Conservation (phyloP, 1,139 yeast genomes). For the Nadsonia starkeyi-henricii region DNA sequence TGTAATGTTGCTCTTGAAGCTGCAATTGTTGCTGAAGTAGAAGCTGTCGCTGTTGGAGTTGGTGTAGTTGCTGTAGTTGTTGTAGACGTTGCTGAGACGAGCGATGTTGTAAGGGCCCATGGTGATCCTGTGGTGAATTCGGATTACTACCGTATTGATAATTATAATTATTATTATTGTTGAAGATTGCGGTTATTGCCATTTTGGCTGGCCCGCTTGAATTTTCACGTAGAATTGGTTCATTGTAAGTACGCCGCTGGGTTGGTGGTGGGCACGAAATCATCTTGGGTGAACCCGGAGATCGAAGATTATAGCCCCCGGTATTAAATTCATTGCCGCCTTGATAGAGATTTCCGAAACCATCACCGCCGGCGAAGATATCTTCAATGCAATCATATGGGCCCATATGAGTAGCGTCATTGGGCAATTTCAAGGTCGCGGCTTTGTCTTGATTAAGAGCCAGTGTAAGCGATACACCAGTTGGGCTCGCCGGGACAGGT, state of each 20-base stretch:
- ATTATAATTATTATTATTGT: conserved; percentile 1
- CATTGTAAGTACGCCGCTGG: background rate
- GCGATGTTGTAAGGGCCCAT: no score
- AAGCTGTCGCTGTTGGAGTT: no score
- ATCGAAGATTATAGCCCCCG: no score
- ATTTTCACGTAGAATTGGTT: no score
- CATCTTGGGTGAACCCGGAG: no score
- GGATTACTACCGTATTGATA: conserved; percentile 1
- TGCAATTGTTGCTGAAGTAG: no score
- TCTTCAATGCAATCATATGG: conserved; percentile 67
- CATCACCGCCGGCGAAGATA: conserved; percentile 60
- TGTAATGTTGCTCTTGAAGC: no score
- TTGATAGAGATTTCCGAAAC: conserved; percentile 24
- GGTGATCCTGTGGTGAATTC: background rate
- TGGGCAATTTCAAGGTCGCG: background rate
- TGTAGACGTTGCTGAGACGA: no score
- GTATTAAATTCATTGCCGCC: no score
- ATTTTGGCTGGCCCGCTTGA: background rate
- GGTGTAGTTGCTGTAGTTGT: no score
- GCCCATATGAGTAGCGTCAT: conserved; percentile 42
- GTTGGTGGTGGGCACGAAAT: no score
- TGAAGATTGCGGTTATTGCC: background rate
- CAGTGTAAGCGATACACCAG: background rate
- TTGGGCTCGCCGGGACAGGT: background rate
- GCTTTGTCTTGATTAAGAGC: background rate